These are phyloP conservation scores for Teunomyces stri DNA, from an alignment of 805 yeast species.

Conservation along the genomic window DNA sequence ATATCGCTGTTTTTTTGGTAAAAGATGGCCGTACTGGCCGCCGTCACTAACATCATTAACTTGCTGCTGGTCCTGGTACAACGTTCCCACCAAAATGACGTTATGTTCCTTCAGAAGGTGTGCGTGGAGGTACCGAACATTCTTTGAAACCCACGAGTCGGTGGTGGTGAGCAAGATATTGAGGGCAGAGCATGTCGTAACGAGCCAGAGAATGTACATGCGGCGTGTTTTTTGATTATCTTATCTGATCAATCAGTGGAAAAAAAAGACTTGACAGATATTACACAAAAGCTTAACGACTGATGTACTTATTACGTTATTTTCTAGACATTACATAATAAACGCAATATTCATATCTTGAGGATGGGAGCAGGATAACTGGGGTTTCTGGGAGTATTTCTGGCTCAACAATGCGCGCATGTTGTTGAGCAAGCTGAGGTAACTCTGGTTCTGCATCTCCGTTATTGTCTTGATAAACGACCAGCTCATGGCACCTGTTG, in stretches of 20 bases:
- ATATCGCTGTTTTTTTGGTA: constrained; percentile 30
- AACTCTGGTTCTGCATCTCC: constrained; percentile 31
- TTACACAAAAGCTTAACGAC: too few species aligned
- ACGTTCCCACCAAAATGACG: constrained; percentile 32
- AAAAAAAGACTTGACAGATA: too few species aligned
- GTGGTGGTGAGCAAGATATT: constrained; percentile 31
- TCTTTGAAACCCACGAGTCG: constrained; percentile 39
- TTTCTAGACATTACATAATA: constrained; percentile 21
- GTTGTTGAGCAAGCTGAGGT: constrained; percentile 33
- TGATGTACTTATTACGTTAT: too few species aligned
- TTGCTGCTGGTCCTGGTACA: constrained; percentile 15
- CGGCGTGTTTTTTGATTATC: background rate
- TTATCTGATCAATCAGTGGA: too few species aligned
- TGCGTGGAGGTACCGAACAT: constrained; percentile 26
- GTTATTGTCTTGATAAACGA: constrained; percentile 29
- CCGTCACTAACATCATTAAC: constrained; percentile 16
- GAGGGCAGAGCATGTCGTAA: constrained; percentile 12
- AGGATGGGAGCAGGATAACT: constrained; percentile 39
- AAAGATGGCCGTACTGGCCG: constrained; percentile 36
- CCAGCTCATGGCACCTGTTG: constrained; percentile 43
- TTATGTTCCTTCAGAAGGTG: constrained; percentile 26
- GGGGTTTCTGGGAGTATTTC: constrained; percentile 40
- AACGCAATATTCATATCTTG: constrained; percentile 37
- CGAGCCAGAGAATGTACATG: background rate
- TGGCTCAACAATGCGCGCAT: constrained; percentile 31